These are phyloP conservation scores for Macrolepiota fuliginosa DNA, from an alignment of 768 basidiomycete species.

Conservation along the genomic window DNA sequence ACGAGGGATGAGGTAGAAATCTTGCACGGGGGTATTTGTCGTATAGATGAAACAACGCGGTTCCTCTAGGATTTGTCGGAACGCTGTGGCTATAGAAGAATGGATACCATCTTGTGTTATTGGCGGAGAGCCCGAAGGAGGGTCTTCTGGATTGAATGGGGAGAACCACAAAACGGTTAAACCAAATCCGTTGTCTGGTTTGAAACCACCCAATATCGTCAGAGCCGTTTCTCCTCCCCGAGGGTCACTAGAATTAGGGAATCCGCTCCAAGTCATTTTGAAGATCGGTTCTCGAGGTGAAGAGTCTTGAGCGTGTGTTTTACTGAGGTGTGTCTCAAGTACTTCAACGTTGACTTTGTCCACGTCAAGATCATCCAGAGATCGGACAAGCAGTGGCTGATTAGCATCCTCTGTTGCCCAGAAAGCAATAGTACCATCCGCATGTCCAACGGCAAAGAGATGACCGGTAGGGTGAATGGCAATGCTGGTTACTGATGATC, in stretches of 20 bases:
- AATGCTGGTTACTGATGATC: slow-evolving; percentile 66
- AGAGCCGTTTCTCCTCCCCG: slow-evolving; percentile 72
- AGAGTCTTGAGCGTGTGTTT: slow-evolving; percentile 12
- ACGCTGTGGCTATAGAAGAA: slow-evolving; percentile 55
- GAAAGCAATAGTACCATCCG: slow-evolving; percentile 81
- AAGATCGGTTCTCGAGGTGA: slow-evolving; percentile 71
- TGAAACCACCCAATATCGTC: slow-evolving; percentile 74
- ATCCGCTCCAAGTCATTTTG: slow-evolving; percentile 83
- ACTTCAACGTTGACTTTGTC: slow-evolving; percentile 48
- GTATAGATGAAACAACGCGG: slow-evolving; percentile 54
- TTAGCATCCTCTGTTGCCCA: slow-evolving; percentile 81
- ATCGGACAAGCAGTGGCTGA: slow-evolving; percentile 71
- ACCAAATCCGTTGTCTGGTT: slow-evolving; percentile 51
- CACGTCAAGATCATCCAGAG: slow-evolving; percentile 54
- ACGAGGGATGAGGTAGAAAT: slow-evolving; percentile 75
- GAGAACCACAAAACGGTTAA: slow-evolving; percentile 71
- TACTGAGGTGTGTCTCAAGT: slow-evolving; percentile 40
- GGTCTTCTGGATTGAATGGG: slow-evolving; percentile 53
- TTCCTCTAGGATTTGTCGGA: slow-evolving; percentile 55
- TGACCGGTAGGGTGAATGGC: slow-evolving; percentile 74
- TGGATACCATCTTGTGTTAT: slow-evolving; percentile 34
- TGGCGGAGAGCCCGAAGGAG: slow-evolving; percentile 26
- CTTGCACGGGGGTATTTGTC: slow-evolving; percentile 61
- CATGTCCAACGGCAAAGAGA: slow-evolving; percentile 76
- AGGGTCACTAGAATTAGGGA: slow-evolving; percentile 61